Percentiles rank a stretch among this genome's conserved stretches.
Evolutionary conservation across 768 basidiomycete species (phyloP).

Genomic region (Royoungia palumana): DNA sequence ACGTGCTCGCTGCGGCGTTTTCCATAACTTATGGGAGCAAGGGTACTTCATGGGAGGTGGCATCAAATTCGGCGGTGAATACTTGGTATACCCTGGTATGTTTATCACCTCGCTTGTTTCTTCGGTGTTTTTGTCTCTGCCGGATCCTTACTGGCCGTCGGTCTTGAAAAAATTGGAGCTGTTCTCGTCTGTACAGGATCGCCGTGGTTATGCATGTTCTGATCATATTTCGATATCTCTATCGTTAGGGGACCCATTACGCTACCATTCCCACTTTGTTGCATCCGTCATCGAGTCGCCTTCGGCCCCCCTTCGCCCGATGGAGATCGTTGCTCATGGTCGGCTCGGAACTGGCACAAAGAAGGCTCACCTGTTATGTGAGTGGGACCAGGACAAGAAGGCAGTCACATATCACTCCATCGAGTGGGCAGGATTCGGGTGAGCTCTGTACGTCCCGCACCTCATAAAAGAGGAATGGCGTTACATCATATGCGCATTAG

Average conservation of each 20-base stretch:
- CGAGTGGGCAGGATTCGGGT: conserved; percentile 90
- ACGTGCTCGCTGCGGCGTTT: conserved; percentile 75
- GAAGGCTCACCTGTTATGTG: conserved; percentile 89
- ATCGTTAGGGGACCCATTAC: conserved; percentile 77
- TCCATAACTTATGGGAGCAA: conserved; percentile 75
- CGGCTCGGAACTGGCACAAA: conserved; percentile 95
- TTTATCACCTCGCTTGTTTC: neutral
- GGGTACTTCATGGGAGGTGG: conserved; percentile 88
- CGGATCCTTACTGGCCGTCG: neutral
- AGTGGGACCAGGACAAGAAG: conserved; percentile 73
- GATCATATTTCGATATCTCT: conserved; percentile 1
- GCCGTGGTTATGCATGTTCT: neutral
- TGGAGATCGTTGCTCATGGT: conserved; percentile 96
- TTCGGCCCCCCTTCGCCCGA: conserved; percentile 60
- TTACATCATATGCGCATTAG: conserved; percentile 11
- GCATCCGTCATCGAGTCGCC: conserved; percentile 75
- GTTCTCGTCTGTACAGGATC: neutral
- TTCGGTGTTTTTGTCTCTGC: too few relatives aligned
- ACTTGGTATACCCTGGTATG: conserved; percentile 92
- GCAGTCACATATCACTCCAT: conserved; percentile 73
- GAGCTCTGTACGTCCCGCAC: neutral
- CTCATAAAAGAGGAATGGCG: neutral
- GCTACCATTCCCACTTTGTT: conserved; percentile 96
- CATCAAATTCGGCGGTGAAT: conserved; percentile 94
- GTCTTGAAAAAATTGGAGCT: neutral